A percentile compares a stretch with the other conserved stretches of the same genome.
phyloP scores from a whole-genome alignment of 2,329 filamentous ascomycete genomes.

The Apiospora phragmitis region DNA sequence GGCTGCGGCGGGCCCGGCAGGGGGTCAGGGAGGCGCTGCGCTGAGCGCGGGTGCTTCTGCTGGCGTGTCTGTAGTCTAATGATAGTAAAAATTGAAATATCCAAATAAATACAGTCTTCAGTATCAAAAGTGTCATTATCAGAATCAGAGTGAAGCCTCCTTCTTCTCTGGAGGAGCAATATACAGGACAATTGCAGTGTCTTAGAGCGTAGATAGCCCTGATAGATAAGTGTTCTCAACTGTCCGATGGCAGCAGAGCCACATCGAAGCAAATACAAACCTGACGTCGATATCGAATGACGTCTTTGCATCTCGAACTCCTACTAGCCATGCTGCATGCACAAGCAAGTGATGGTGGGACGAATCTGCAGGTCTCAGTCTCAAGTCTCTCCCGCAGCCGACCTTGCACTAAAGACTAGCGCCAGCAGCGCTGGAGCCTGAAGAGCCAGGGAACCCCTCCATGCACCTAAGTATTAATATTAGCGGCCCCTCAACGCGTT shows the following conservation, averaged over 20 bases:
- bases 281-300: background rate
- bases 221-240: background rate
- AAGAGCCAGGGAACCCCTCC: background rate
- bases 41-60: background rate
- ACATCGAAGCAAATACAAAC: background rate
- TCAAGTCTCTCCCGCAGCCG: background rate
- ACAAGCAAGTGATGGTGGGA: background rate
- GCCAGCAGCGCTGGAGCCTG: background rate
- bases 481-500: conserved; percentile 4
- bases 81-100: background rate
- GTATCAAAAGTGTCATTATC: background rate
- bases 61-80: background rate
- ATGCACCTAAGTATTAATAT: background rate
- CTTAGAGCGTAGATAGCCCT: no score
- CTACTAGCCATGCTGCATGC: background rate
- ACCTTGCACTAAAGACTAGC: background rate
- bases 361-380: background rate
- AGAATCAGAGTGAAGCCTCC: background rate
- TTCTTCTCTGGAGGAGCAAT: no score
- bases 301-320: background rate
- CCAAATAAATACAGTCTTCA: background rate
- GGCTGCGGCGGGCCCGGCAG: background rate
- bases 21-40: background rate
- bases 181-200: no score
- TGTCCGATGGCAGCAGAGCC: no score